A percentile compares a stretch with the other conserved stretches of the same genome.
Conservation (phyloP, 306 rosid species). For the Alnus glutinosa region DNA sequence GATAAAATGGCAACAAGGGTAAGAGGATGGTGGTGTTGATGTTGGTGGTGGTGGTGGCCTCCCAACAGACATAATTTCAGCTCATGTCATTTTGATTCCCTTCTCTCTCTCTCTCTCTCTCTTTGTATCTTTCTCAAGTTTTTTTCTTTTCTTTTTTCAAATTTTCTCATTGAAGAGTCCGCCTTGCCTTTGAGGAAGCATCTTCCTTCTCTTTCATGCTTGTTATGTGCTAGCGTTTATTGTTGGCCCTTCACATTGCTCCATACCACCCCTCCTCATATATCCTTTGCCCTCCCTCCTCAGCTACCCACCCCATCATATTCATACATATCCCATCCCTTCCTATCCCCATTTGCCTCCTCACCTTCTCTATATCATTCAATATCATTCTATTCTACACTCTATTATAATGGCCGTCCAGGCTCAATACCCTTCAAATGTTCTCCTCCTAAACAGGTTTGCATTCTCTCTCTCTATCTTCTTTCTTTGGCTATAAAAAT, state of each 20-base stretch:
- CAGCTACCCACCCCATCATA: conserved; percentile 17
- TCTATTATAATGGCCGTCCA: conserved; percentile 76
- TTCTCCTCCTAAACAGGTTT: conserved; percentile 76
- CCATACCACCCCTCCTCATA: conserved; percentile 21
- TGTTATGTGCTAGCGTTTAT: conserved; percentile 51
- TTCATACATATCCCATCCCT: conserved; percentile 5
- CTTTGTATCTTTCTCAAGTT: conserved; percentile 17
- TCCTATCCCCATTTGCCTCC: conserved; percentile 18
- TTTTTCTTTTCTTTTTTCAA: background rate
- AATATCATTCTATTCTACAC: conserved; percentile 2
- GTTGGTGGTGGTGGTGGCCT: conserved; percentile 27
- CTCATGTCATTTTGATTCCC: conserved; percentile 24
- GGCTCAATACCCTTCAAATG: conserved; percentile 95
- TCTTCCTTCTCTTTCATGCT: conserved; percentile 56
- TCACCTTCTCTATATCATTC: conserved; percentile 11
- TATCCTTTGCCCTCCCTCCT: conserved; percentile 16
- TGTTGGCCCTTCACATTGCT: conserved; percentile 43
- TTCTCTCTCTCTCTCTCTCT: conserved; percentile 27
- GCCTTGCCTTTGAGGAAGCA: conserved; percentile 40
- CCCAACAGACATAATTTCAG: conserved; percentile 31
- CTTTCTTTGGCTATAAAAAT: background rate
- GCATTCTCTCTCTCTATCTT: conserved; percentile 1
- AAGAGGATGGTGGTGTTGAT: conserved; percentile 33
- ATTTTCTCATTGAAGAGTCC: conserved; percentile 57
- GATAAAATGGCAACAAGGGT: conserved; percentile 12